These are phyloP conservation scores for Saitozyma sp. DNA, from an alignment of 768 basidiomycete species.

Conservation along the genomic window DNA sequence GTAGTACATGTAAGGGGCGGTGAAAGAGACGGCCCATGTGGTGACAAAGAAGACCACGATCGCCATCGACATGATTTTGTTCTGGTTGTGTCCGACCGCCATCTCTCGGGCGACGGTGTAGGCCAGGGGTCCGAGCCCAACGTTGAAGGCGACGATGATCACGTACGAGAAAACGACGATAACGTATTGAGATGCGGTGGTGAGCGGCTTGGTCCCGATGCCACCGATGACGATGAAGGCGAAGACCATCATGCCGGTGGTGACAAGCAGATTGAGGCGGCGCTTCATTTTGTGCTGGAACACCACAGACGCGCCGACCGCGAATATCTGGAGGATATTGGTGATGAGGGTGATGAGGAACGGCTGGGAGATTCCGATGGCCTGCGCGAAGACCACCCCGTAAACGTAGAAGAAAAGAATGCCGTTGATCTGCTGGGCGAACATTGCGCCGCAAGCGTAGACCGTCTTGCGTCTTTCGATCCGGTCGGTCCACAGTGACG, in stretches of 20 bases:
- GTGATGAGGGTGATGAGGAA: conserved; percentile 2
- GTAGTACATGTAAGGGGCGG: conserved; percentile 2
- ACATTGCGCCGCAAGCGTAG: neutral
- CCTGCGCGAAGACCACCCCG: neutral
- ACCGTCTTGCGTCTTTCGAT: neutral
- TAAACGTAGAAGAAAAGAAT: neutral
- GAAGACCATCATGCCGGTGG: neutral
- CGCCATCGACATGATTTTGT: neutral
- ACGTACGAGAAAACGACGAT: conserved; percentile 1
- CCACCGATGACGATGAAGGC: neutral
- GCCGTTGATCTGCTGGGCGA: conserved; percentile 1
- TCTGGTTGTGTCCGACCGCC: conserved; percentile 1
- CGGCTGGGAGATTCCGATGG: neutral
- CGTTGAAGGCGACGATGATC: conserved; percentile 2
- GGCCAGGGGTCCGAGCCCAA: neutral
- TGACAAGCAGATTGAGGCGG: neutral
- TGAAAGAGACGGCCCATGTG: neutral
- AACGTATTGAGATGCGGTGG: neutral
- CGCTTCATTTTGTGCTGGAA: neutral
- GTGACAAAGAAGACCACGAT: conserved; percentile 2
- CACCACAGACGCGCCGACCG: neutral
- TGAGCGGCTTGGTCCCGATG: neutral
- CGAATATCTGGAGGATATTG: conserved; percentile 1
- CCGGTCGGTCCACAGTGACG: neutral
- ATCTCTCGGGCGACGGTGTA: neutral